Conservation (phyloP, 148 eudicot genomes). For the Chenopodium berlandieri region DNA sequence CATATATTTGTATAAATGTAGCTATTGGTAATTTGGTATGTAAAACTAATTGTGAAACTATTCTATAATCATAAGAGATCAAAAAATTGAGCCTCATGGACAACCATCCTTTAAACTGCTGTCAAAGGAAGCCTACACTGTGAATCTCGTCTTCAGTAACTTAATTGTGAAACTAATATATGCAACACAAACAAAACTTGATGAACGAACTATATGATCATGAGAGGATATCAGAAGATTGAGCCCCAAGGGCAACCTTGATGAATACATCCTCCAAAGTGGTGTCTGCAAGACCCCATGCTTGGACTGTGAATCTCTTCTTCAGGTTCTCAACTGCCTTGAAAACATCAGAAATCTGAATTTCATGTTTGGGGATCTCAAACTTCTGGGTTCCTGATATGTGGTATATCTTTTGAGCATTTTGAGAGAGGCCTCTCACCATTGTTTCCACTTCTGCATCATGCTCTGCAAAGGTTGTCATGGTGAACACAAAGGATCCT, state of each 20-base stretch:
- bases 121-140: too few species aligned
- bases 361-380: slow-evolving; percentile 70
- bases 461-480: slow-evolving; percentile 64
- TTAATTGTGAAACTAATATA: neutral
- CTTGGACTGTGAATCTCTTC: slow-evolving; percentile 70
- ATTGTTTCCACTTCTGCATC: slow-evolving; percentile 63
- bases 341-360: slow-evolving; percentile 65
- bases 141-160: too few species aligned
- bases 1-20: neutral
- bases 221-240: slow-evolving; percentile 47
- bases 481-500: slow-evolving; percentile 76
- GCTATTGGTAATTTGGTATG: neutral
- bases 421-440: slow-evolving; percentile 52
- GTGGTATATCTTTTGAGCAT: slow-evolving; percentile 70
- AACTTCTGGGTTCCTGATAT: slow-evolving; percentile 83
- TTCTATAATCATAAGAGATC: too few species aligned
- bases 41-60: neutral
- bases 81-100: too few species aligned
- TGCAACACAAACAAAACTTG: neutral
- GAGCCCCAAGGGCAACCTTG: slow-evolving; percentile 76
- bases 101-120: too few species aligned
- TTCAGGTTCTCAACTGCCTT: slow-evolving; percentile 74
- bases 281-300: slow-evolving; percentile 89
- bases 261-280: slow-evolving; percentile 88
- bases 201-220: slow-evolving; percentile 17